Base-by-base conservation (phyloP, 2,329 filamentous ascomycete species). In the Sporothrix phasma region DNA sequence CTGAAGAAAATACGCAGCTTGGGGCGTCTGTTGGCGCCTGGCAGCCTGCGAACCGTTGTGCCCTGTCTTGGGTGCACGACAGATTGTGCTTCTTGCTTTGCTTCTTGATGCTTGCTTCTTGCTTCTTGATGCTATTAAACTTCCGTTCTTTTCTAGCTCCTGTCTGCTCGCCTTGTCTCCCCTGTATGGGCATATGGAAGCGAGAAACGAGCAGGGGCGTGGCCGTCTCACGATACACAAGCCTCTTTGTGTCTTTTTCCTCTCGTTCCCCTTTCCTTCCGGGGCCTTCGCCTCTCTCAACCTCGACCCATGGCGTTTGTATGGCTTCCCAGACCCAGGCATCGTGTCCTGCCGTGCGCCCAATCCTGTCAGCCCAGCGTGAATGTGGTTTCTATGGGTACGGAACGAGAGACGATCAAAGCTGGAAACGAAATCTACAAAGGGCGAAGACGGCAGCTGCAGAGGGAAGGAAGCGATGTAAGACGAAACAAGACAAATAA, bases 401-500 rank as follows among this genome's bases (percentile, higher is more conserved):
- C 54, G 22, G 37, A 58, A 58, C 54, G 37, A 58, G 24, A 19
- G 22, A 43, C 7, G 8, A 41, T 17, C 22, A 15, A 29, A 43
- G 37, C n/a, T 2, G 34, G n/a, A 43, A 39, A 29, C n/a, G 6
- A 29, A 34, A 24, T n/a, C n/a, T n/a, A n/a, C n/a, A 37, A 15
- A n/a, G 2, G 24, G 31, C 10, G n/a, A 31, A 22, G 37, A 46
- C 11, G 1, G 43, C 22, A 31, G 17, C 26, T 37, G 34, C 51
- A 58, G 31, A 46, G 24, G n/a, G 29, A 60, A 37, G 8, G 43
- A 37, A 31, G 24, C 26, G 59, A 39, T 49, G 37, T 54, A 43
- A 62, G 47, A 62, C 26, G 43, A 61, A 49, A 49, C 61, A 59
- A 59, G 56, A 45, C 56, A 59, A 59, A 59, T 59, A 59, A 31